Evolutionary conservation across 805 yeast genomes (phyloP).

Genomic region (Schwanniomyces occidentalis): DNA sequence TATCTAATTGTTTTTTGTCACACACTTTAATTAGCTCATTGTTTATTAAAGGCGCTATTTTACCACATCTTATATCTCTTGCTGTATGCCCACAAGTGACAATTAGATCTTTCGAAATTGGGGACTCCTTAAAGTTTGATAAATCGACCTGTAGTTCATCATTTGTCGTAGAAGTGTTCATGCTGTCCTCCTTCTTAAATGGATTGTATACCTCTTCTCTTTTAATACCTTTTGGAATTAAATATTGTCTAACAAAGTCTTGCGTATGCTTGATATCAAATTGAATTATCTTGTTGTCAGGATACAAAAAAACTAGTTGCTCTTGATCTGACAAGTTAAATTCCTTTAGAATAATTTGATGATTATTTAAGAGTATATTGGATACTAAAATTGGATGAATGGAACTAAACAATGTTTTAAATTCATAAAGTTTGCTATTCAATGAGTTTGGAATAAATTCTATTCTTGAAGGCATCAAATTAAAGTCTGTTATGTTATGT

Average conservation of each 20-base stretch:
- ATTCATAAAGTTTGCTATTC: conserved; percentile 34
- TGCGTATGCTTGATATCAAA: conserved; percentile 29
- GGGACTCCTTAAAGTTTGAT: conserved; percentile 10
- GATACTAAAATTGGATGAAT: conserved; percentile 53
- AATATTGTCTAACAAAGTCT: conserved; percentile 41
- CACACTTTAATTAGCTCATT: conserved; percentile 51
- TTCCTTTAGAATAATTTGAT: conserved; percentile 8
- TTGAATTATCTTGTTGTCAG: conserved; percentile 49
- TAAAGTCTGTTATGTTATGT: conserved; percentile 37
- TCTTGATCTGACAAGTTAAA: conserved; percentile 5
- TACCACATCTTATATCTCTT: conserved; percentile 69
- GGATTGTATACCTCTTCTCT: conserved; percentile 24
- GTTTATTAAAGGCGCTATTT: conserved; percentile 56
- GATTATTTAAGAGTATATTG: conserved; percentile 36
- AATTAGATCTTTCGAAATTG: conserved; percentile 31
- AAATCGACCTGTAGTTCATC: conserved; percentile 1
- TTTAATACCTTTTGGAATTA: conserved; percentile 34
- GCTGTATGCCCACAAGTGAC: conserved; percentile 67
- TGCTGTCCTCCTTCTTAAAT: conserved; percentile 9
- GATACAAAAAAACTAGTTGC: conserved; percentile 48
- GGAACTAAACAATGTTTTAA: conserved; percentile 37
- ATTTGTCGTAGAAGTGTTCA: conserved; percentile 1
- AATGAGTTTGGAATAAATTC: conserved; percentile 49
- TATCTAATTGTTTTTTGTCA: conserved; percentile 28
- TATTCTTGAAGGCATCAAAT: conserved; percentile 50